phyloP scores from a whole-genome alignment of 768 basidiomycete species.

The Asterophora lycoperdoides region DNA sequence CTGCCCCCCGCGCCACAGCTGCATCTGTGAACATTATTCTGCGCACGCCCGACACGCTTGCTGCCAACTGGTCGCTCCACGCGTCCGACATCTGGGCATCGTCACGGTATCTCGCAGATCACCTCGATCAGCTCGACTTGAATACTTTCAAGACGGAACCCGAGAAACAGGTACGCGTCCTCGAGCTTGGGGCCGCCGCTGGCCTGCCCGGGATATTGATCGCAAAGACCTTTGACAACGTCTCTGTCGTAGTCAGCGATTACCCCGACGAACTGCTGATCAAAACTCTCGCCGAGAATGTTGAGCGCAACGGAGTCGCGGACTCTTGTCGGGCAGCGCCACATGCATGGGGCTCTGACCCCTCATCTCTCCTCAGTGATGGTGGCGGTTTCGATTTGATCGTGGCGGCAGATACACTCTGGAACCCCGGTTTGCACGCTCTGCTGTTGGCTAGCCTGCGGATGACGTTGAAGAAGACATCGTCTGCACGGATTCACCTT shows the following conservation, averaged over 20 bases:
- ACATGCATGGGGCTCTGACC: slow-evolving; percentile 63
- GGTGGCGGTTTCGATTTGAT: slow-evolving; percentile 54
- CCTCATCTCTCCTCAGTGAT: slow-evolving; percentile 24
- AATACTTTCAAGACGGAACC: slow-evolving; percentile 3
- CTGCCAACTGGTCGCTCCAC: slow-evolving; percentile 71
- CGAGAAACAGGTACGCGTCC: slow-evolving; percentile 29
- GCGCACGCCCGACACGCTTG: slow-evolving; percentile 58
- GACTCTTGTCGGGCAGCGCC: slow-evolving; percentile 49
- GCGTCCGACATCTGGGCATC: slow-evolving; percentile 76
- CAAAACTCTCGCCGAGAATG: slow-evolving; percentile 52
- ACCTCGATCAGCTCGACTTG: slow-evolving; percentile 35
- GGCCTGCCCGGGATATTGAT: slow-evolving; percentile 71
- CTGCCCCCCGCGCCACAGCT: slow-evolving; percentile 12
- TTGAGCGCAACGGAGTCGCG: slow-evolving; percentile 45
- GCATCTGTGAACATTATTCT: slow-evolving; percentile 35
- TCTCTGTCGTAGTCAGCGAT: slow-evolving; percentile 55
- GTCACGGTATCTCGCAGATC: slow-evolving; percentile 63
- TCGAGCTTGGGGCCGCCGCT: slow-evolving; percentile 73
- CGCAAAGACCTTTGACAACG: slow-evolving; percentile 41
- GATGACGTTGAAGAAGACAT: slow-evolving; percentile 38
- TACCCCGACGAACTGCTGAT: slow-evolving; percentile 69
- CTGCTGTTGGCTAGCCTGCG: slow-evolving; percentile 51
- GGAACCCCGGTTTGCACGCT: slow-evolving; percentile 62
- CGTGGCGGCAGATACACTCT: slow-evolving; percentile 72
- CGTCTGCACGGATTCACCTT: slow-evolving; percentile 52